phyloP scores from a whole-genome alignment of 495 filamentous ascomycete species.

The Aspergillus hancockii region DNA sequence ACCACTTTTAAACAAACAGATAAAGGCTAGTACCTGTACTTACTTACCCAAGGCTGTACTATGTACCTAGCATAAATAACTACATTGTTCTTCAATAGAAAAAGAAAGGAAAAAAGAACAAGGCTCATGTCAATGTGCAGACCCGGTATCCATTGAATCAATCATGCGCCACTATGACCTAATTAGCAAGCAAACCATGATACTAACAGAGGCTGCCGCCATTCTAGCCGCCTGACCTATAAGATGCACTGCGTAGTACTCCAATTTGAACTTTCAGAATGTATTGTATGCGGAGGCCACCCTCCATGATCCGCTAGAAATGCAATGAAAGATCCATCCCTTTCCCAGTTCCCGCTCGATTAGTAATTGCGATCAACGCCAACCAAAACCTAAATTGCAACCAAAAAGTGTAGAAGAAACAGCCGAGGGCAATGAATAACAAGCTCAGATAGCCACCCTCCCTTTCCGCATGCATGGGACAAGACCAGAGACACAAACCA shows the following conservation, averaged over 20 bases:
- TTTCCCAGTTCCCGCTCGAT: constrained; percentile 7
- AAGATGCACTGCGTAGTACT: constrained; percentile 8
- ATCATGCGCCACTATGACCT: no score
- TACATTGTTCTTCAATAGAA: no score
- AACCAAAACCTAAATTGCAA: constrained; percentile 11
- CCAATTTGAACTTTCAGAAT: constrained; percentile 1
- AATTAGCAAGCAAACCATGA: no score
- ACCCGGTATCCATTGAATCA: no score
- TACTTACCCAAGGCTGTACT: no score
- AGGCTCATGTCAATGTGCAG: no score
- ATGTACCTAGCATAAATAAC: no score
- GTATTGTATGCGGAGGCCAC: constrained; percentile 12
- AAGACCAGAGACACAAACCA: constrained; percentile 3
- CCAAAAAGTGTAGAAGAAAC: background rate
- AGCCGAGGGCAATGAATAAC: constrained; percentile 1
- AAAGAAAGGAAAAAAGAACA: no score
- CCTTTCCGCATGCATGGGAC: constrained; percentile 13
- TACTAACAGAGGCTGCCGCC: no score
- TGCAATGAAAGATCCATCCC: constrained; percentile 23
- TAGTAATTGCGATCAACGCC: constrained; percentile 8
- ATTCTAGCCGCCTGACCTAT: background rate
- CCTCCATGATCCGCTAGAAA: constrained; percentile 23
- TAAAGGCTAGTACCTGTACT: no score
- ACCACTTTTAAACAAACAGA: no score
- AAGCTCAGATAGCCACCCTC: constrained; percentile 17